Percentiles rank a stretch among this genome's conserved stretches.
Conservation (phyloP, 768 basidiomycete species). For the Hygrophoropsis aurantiaca region DNA sequence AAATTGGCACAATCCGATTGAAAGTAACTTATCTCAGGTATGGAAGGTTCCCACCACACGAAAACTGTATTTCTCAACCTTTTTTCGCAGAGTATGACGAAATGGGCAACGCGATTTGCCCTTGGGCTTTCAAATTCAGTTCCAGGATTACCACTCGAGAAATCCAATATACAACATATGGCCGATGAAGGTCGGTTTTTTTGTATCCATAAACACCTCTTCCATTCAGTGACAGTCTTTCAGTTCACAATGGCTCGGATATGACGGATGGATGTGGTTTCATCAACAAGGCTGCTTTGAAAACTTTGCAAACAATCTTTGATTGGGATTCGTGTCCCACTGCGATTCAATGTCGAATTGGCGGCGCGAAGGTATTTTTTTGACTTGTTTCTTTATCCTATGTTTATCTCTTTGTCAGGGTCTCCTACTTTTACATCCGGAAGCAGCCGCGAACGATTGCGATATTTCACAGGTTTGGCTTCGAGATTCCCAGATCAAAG, state of each 20-base stretch:
- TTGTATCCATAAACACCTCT: background rate
- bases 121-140: conserved; percentile 65
- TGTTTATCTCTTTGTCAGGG: conserved; percentile 5
- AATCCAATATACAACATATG: conserved; percentile 35
- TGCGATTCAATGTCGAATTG: conserved; percentile 51
- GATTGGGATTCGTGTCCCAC: conserved; percentile 40
- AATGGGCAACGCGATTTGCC: conserved; percentile 63
- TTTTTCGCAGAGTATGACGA: conserved; percentile 51
- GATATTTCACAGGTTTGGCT: conserved; percentile 28
- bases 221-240: background rate
- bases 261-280: conserved; percentile 61
- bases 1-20: conserved; percentile 53
- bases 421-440: conserved; percentile 29
- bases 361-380: conserved; percentile 42
- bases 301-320: conserved; percentile 32
- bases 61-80: background rate
- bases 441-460: conserved; percentile 17
- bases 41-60: background rate
- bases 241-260: conserved; percentile 29
- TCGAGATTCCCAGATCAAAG: conserved; percentile 47
- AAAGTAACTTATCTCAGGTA: conserved; percentile 52
- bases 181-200: conserved; percentile 48
- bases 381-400: background rate
- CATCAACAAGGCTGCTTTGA: conserved; percentile 39
- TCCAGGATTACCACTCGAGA: conserved; percentile 47